phyloP scores from a whole-genome alignment of 2,329 filamentous ascomycete genomes.

The Colletotrichum tropicale region DNA sequence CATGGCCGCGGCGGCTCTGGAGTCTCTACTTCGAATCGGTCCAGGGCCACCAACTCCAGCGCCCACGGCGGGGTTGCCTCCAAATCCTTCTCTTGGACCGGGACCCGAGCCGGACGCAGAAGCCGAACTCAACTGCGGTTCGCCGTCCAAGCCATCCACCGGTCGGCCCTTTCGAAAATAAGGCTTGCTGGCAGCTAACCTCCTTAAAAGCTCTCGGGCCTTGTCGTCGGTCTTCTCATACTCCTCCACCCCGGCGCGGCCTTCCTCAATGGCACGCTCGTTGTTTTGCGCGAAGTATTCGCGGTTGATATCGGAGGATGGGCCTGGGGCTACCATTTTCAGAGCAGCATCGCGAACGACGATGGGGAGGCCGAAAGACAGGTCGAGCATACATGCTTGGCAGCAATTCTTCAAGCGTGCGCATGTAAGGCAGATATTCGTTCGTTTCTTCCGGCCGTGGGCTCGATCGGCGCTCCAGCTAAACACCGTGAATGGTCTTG shows the following conservation, averaged over 20 bases:
- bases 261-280: slow-evolving; percentile 93
- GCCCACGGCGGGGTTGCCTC: slow-evolving; percentile 54
- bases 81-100: neutral
- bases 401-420: slow-evolving; percentile 98
- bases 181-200: slow-evolving; percentile 89
- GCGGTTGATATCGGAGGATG: slow-evolving; percentile 89
- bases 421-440: slow-evolving; percentile 95
- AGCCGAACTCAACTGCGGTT: slow-evolving; percentile 29
- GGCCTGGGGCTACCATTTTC: slow-evolving; percentile 96
- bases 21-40: slow-evolving; percentile 78
- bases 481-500: slow-evolving; percentile 94
- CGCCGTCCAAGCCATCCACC: slow-evolving; percentile 62
- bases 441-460: slow-evolving; percentile 85
- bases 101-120: slow-evolving; percentile 27
- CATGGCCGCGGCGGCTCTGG: slow-evolving; percentile 52
- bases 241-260: slow-evolving; percentile 81
- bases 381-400: slow-evolving; percentile 97
- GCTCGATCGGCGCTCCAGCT: slow-evolving; percentile 93
- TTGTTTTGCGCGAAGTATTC: slow-evolving; percentile 99
- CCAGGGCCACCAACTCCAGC: slow-evolving; percentile 69
- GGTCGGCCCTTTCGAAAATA: slow-evolving; percentile 90
- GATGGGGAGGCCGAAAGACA: slow-evolving; percentile 94
- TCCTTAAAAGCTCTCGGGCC: slow-evolving; percentile 82
- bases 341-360: slow-evolving; percentile 93
- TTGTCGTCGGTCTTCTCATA: slow-evolving; percentile 99